phyloP scores from a whole-genome alignment of 225 moss, liverwort and hornwort species.

The Bryoerythrophyllum caledonicum region DNA sequence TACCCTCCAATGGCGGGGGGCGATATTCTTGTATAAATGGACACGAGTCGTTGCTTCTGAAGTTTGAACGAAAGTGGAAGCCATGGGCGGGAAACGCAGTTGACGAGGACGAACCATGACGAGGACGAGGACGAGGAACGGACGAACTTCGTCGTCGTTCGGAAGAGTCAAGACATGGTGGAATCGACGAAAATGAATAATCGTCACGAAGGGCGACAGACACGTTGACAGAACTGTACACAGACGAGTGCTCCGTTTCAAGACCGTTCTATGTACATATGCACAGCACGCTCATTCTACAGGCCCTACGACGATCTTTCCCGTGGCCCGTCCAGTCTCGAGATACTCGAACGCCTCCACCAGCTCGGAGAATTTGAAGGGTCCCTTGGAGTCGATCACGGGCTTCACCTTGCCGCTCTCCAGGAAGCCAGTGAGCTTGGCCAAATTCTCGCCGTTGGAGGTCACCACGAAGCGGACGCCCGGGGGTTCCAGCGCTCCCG shows the following conservation, averaged over 20 bases:
- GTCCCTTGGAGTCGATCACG: constrained; percentile 68
- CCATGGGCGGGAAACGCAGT: not conserved
- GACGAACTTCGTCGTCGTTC: not conserved
- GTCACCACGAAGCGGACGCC: constrained; percentile 57
- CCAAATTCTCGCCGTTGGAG: constrained; percentile 61
- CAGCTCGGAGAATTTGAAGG: constrained; percentile 61
- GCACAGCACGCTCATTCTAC: constrained; percentile 33
- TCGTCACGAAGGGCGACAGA: too few relatives aligned
- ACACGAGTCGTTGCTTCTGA: too few relatives aligned
- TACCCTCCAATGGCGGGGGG: not conserved
- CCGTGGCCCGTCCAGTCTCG: constrained; percentile 71
- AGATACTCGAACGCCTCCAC: constrained; percentile 78
- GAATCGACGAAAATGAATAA: too few relatives aligned
- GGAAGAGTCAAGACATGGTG: too few relatives aligned
- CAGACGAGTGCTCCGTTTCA: not conserved
- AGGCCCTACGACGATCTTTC: constrained; percentile 72
- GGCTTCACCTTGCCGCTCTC: constrained; percentile 77
- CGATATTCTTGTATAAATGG: too few relatives aligned
- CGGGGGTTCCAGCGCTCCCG: constrained; percentile 64
- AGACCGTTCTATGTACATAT: constrained; percentile 6
- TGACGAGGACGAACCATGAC: not conserved
- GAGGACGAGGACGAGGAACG: not conserved
- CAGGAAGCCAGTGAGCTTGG: constrained; percentile 57
- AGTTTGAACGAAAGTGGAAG: not conserved
- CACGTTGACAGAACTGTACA: not conserved